Base-by-base conservation (phyloP, 2,329 filamentous ascomycete species). In the Hymenoscyphus occultus region DNA sequence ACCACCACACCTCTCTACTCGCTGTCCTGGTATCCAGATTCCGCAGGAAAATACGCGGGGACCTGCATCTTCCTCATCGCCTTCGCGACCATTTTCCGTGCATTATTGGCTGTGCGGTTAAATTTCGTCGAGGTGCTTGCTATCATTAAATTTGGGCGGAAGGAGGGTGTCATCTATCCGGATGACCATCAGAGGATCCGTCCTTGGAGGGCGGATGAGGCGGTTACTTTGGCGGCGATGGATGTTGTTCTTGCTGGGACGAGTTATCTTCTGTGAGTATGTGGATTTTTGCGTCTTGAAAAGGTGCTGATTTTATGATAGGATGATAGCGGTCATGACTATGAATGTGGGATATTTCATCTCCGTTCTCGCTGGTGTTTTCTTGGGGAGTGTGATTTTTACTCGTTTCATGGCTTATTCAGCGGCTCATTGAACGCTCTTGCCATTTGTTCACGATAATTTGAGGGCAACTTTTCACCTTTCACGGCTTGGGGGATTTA, bases 321-420 rank as follows among this genome's bases (percentile, higher is more conserved):
- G 93, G 65, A 97, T 97, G 93, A 80, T 97, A 78, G 91, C 90
- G 13, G 90, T 96, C 74, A 97, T 95, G 92, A 93, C 91, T 1
- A 86, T 92, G 80, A 95, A 95, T 71, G 84, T 94, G n/a, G 92
- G 91, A 14, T 95, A 95, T 76, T 94, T 94, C 76, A 78, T 92
- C 63, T 93, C 90, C 0, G 84, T 93, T 19, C 82, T 96, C 13
- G 89, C 82, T 4, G 90, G 90, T 16, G 85, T 90, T 1, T 97
- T 98, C 74, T 75, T 96, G n/a, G 94, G 94, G 31, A 95, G 95
- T 76, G 78, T 98, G 5, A 67, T 68, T 14, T 62, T 76, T 31
- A 74, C 74, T 19, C 68, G 74, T 56, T 76, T 74, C 61, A 67
- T 65, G 48, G 48, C 48, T 54, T 22, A 54, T 39, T 31, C 32